phyloP scores from a whole-genome alignment of 139 green algal species.

The Asterochloris sp. region DNA sequence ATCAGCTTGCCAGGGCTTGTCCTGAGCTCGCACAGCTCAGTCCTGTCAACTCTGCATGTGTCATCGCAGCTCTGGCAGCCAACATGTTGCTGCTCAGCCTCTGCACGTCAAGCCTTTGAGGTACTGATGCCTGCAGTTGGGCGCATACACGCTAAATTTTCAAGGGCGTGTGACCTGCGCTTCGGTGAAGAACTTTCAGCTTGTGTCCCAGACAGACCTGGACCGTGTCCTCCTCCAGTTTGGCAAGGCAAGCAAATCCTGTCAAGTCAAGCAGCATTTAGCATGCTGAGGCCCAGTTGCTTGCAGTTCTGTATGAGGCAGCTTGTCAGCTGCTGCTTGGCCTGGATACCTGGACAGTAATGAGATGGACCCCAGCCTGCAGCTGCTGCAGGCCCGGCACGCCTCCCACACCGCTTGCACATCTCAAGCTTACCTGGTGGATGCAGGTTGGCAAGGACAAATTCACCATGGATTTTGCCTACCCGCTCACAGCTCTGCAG shows the following conservation, averaged over 20 bases:
- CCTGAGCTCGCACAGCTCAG: too few species aligned
- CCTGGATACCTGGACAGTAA: background rate
- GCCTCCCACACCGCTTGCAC: background rate
- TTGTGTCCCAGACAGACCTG: conserved; percentile 66
- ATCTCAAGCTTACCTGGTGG: background rate
- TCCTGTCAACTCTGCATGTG: too few species aligned
- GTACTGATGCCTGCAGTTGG: conserved; percentile 38
- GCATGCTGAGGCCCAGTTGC: background rate
- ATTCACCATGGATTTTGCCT: conserved; percentile 95
- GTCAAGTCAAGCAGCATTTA: background rate
- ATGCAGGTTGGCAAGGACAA: conserved; percentile 58
- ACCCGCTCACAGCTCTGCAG: conserved; percentile 78
- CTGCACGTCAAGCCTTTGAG: too few species aligned
- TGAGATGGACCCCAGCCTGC: background rate
- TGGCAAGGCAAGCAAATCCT: conserved; percentile 65
- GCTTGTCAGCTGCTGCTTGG: background rate
- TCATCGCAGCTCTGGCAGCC: too few species aligned
- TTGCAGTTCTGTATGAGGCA: background rate
- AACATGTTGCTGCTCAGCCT: too few species aligned
- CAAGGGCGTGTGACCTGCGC: conserved; percentile 92
- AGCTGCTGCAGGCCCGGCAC: background rate
- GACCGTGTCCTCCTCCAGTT: conserved; percentile 86
- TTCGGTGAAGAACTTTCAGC: conserved; percentile 99
- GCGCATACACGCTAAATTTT: conserved; percentile 98
- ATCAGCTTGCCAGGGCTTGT: too few species aligned